Evolutionary conservation across 1,284 basidiomycete species (phyloP).

Genomic region (Cryptococcus maquisensis): DNA sequence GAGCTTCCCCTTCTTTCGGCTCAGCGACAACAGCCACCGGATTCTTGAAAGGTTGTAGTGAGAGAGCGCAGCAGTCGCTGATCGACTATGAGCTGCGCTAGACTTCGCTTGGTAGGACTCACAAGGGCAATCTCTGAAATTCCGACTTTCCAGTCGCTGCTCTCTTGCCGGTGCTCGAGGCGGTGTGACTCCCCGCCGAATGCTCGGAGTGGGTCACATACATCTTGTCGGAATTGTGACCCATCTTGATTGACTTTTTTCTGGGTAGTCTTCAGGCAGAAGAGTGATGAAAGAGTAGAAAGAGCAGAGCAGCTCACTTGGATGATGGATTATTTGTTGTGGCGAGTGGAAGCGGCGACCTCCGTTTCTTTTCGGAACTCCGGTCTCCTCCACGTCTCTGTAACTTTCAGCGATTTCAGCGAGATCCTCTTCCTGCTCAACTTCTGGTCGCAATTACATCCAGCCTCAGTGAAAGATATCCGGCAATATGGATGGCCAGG

Average conservation of each 20-base stretch:
- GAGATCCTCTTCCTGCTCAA: neutral
- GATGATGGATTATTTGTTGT: neutral
- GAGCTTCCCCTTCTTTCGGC: constrained; percentile 37
- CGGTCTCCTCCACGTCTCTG: neutral
- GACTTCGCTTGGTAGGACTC: constrained; percentile 15
- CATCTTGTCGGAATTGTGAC: constrained; percentile 48
- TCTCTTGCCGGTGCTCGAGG: constrained; percentile 42
- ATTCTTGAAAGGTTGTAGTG: constrained; percentile 82
- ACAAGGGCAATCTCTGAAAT: constrained; percentile 48
- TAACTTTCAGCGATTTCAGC: neutral
- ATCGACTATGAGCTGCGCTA: too few species aligned
- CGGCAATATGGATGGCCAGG: constrained; percentile 5
- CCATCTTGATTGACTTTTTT: constrained; percentile 31
- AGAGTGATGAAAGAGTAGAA: neutral
- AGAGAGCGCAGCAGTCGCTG: constrained; percentile 81
- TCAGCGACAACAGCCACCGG: constrained; percentile 71
- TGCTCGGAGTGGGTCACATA: constrained; percentile 50
- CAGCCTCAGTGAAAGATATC: neutral
- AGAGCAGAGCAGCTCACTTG: neutral
- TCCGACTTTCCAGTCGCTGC: constrained; percentile 36
- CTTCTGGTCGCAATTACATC: neutral
- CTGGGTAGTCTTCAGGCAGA: neutral
- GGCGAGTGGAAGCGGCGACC: neutral
- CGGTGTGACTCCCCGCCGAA: constrained; percentile 43
- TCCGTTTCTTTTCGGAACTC: neutral